These are phyloP conservation scores for Logfia minima DNA, from an alignment of 129 eudicot species.

Conservation along the genomic window DNA sequence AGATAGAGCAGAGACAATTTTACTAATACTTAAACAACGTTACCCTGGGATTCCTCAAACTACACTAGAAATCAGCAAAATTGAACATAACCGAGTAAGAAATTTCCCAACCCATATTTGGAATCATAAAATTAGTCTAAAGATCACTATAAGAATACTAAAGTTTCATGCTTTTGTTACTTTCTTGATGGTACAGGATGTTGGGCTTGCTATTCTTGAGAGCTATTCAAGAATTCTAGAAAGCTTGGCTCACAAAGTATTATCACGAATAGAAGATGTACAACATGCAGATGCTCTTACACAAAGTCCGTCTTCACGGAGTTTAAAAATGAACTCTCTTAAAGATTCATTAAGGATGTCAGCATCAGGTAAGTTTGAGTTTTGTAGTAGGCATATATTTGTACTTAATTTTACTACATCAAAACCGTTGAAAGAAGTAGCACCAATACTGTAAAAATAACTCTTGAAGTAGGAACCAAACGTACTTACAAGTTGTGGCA, in stretches of 20 bases:
- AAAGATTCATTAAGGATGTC: slow-evolving; percentile 29
- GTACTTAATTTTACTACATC: neutral
- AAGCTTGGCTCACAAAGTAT: slow-evolving; percentile 73
- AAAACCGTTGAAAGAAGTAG: slow-evolving; percentile 13
- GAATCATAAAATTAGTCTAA: neutral
- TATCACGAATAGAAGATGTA: slow-evolving; percentile 90
- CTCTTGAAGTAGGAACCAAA: slow-evolving; percentile 38
- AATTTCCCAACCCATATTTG: neutral
- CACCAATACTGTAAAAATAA: slow-evolving; percentile 27
- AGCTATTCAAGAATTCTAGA: slow-evolving; percentile 95
- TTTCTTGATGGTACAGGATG: slow-evolving; percentile 51
- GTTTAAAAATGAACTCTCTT: slow-evolving; percentile 36
- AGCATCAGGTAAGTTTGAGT: slow-evolving; percentile 27
- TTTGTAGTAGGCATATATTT: neutral
- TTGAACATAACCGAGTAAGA: slow-evolving; percentile 74
- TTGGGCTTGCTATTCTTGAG: slow-evolving; percentile 88
- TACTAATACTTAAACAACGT: slow-evolving; percentile 21
- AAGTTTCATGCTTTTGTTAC: slow-evolving; percentile 1
- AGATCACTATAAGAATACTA: slow-evolving; percentile 1
- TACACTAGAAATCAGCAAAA: slow-evolving; percentile 17
- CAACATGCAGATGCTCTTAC: slow-evolving; percentile 62
- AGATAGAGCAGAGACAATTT: slow-evolving; percentile 40
- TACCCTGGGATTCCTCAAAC: slow-evolving; percentile 18
- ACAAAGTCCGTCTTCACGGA: slow-evolving; percentile 43
- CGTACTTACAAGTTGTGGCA: slow-evolving; percentile 59